phyloP scores from a whole-genome alignment of 1,284 basidiomycete species.

The Neotropicomus parvogracilis region DNA sequence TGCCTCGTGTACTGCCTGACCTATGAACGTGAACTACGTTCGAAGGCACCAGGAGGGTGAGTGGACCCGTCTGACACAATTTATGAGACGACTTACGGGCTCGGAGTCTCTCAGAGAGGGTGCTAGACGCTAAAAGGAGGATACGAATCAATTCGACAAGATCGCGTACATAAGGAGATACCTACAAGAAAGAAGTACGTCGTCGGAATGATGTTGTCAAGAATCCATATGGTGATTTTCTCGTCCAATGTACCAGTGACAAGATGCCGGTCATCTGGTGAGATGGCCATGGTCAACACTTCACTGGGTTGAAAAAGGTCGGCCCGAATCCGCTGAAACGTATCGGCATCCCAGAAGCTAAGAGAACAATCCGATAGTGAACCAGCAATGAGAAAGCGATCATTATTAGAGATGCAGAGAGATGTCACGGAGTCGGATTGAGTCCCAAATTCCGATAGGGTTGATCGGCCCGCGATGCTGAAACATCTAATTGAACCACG shows the following conservation, averaged over 20 bases:
- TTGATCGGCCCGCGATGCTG: background rate
- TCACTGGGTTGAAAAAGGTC: background rate
- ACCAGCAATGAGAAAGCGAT: slow-evolving; percentile 8
- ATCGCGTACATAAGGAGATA: background rate
- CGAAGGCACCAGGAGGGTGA: background rate
- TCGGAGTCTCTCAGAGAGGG: background rate
- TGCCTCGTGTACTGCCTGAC: background rate
- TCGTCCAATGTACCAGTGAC: background rate
- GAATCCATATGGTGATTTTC: background rate
- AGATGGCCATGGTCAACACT: slow-evolving; percentile 1
- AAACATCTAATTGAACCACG: slow-evolving; percentile 8
- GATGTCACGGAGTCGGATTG: slow-evolving; percentile 4
- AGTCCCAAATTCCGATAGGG: background rate
- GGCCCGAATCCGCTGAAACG: background rate
- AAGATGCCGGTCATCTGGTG: slow-evolving; percentile 2
- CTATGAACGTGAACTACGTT: slow-evolving; percentile 7
- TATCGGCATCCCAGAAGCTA: slow-evolving; percentile 5
- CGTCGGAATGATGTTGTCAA: background rate
- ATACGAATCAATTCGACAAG: background rate
- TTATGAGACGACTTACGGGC: slow-evolving; percentile 1
- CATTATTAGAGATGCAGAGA: slow-evolving; percentile 4
- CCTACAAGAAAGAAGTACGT: slow-evolving; percentile 3
- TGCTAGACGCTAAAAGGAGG: background rate
- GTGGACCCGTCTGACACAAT: background rate
- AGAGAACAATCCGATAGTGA: slow-evolving; percentile 3